Conservation (phyloP, 768 basidiomycete genomes). For the Saitozyma sp. region DNA sequence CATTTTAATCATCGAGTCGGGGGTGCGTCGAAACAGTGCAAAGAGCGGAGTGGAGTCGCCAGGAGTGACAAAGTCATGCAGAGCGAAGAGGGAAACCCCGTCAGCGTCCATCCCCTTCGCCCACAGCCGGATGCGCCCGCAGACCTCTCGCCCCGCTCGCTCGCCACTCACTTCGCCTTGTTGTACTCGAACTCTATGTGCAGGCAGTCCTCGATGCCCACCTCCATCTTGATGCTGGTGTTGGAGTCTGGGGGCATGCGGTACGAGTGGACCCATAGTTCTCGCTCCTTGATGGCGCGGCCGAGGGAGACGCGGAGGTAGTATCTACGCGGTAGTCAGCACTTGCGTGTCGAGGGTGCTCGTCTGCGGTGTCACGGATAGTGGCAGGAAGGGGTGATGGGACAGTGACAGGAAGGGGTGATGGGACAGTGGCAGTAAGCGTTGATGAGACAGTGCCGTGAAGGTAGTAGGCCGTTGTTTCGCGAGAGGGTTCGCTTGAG, state of each 20-base stretch:
- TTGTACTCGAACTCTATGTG: slow-evolving; percentile 99
- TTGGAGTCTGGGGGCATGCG: slow-evolving; percentile 98
- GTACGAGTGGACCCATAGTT: slow-evolving; percentile 97
- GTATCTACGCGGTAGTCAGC: slow-evolving; percentile 62
- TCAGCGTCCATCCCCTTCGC: not conserved
- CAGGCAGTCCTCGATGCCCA: slow-evolving; percentile 97
- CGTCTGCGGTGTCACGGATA: too few relatives aligned
- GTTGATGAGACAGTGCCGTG: too few relatives aligned
- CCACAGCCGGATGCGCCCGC: too few relatives aligned
- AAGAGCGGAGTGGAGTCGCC: too few relatives aligned
- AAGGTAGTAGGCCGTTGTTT: too few relatives aligned
- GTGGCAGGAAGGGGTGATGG: too few relatives aligned
- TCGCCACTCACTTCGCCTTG: slow-evolving; percentile 86
- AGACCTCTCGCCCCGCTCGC: not conserved
- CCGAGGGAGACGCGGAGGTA: slow-evolving; percentile 88
- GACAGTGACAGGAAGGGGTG: too few relatives aligned
- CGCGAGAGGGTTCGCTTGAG: not conserved
- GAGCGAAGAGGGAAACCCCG: not conserved
- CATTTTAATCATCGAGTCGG: too few relatives aligned
- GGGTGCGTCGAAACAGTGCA: too few relatives aligned
- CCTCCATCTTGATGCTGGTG: slow-evolving; percentile 99
- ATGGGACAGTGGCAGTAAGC: too few relatives aligned
- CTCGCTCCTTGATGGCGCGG: slow-evolving; percentile 88
- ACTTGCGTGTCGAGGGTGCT: too few relatives aligned
- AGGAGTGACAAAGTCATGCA: too few relatives aligned